phyloP scores from a whole-genome alignment of 176 grass and related monocot species.

The Carex littledalei region DNA sequence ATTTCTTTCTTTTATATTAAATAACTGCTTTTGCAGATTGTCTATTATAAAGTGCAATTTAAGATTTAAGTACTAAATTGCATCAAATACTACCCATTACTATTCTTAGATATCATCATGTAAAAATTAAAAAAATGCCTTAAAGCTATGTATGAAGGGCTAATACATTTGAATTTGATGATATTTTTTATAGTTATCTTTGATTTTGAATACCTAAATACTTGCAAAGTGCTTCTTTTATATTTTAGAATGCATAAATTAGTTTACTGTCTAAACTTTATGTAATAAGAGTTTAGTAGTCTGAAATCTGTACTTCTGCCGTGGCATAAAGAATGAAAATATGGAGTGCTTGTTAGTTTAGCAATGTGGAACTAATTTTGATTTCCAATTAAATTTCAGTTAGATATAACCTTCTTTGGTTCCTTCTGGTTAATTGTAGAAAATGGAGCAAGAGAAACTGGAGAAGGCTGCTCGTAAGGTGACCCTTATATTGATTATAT shows the following conservation, averaged over 20 bases:
- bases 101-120: background rate
- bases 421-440: constrained; percentile 41
- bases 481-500: background rate
- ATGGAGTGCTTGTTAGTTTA: constrained; percentile 10
- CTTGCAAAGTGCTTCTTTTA: background rate
- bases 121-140: background rate
- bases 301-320: background rate
- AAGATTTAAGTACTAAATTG: background rate
- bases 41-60: background rate
- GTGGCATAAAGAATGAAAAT: background rate
- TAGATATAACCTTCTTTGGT: constrained; percentile 10
- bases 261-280: background rate
- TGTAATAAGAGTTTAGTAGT: background rate
- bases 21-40: background rate
- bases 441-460: constrained; percentile 78
- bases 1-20: background rate
- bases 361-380: background rate
- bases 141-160: background rate
- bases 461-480: constrained; percentile 71
- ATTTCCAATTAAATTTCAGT: constrained; percentile 7
- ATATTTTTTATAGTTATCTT: background rate
- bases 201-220: background rate
- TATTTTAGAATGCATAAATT: background rate
- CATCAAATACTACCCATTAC: background rate
- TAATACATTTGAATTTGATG: background rate